Base-by-base conservation (phyloP, 2,329 filamentous ascomycete species). In the Graphilbum fragrans region DNA sequence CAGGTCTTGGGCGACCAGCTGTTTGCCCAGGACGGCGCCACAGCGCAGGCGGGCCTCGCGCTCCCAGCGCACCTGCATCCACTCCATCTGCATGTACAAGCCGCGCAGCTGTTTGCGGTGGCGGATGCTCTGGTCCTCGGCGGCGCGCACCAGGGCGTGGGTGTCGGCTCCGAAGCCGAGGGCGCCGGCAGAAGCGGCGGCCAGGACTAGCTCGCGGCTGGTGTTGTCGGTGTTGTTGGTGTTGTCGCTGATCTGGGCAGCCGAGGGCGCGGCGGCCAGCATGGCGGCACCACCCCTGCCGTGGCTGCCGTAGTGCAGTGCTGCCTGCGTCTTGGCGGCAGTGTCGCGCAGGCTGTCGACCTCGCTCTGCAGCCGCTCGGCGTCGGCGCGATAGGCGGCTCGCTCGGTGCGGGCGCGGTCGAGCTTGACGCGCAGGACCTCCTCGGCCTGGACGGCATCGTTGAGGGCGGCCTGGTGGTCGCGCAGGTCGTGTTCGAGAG, bases 61-160 rank as follows among this genome's bases (percentile, higher is more conserved):
- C 56, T 77, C 72, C 64, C 83, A 84, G 40, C 82, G 77, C 2
- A 86, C 85, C 53, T 87, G 78, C 58, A 96, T 77, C 78, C 85
- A 96, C 53, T 87, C 76, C 57, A 96, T 90, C 62, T 96, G 88
- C 63, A 92, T 83, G 41, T 77, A 75, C 55, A 96, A 70, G 17
- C 90, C 90, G 50, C 80, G 77, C 41, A 95, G 66, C 62, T 93
- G 85, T 58, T 79, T 80, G 52, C 70, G 66, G 58, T 92, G 85
- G 35, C 74, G 68, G 50, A 75, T 76, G 53, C 86, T 78, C 36
- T 81, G 77, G 38, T 72, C 67, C 51, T 74, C 68, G 27, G 71
- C 69, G 1, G 70, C 71, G 3, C 71, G 68, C 45, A 76, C 69
- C 16, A 75, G 66, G n/a, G 70, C 70, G 50, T 77, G 71, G 37